These are phyloP conservation scores for Colletotrichum abscissum DNA, from an alignment of 2,329 filamentous ascomycete genomes.

Conservation along the genomic window DNA sequence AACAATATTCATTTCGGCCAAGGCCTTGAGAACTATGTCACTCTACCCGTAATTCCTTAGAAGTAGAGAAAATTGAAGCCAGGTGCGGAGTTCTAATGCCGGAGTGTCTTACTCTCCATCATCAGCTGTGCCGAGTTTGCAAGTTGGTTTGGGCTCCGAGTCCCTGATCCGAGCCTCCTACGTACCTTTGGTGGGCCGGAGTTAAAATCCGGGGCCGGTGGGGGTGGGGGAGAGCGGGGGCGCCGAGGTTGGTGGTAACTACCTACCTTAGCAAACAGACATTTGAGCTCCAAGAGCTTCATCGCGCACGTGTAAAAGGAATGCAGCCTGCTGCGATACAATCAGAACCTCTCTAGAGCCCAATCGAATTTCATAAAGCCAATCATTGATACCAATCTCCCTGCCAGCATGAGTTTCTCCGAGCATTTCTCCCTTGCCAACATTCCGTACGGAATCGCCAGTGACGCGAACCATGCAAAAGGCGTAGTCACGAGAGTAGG, in stretches of 20 bases:
- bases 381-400: background rate
- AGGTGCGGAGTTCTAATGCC: no score
- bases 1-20: slow-evolving; percentile 67
- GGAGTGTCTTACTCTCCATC: background rate
- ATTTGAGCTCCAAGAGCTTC: background rate
- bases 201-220: slow-evolving; percentile 13
- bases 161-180: background rate
- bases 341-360: background rate
- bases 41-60: slow-evolving; percentile 61
- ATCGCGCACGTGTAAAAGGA: background rate
- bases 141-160: background rate
- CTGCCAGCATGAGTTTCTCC: slow-evolving; percentile 40
- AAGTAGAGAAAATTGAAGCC: background rate
- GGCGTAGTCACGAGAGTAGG: slow-evolving; percentile 62
- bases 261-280: background rate
- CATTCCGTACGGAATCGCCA: slow-evolving; percentile 65
- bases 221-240: slow-evolving; percentile 14
- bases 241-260: background rate
- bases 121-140: background rate
- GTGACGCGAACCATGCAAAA: slow-evolving; percentile 46
- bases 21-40: slow-evolving; percentile 61
- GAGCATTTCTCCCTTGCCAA: slow-evolving; percentile 65
- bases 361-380: background rate
- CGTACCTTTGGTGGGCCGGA: background rate
- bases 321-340: background rate